A percentile compares a stretch with the other conserved stretches of the same genome.
Evolutionary conservation across 2,329 filamentous ascomycete genomes (phyloP).

Genomic region (Exophiala viscosa): DNA sequence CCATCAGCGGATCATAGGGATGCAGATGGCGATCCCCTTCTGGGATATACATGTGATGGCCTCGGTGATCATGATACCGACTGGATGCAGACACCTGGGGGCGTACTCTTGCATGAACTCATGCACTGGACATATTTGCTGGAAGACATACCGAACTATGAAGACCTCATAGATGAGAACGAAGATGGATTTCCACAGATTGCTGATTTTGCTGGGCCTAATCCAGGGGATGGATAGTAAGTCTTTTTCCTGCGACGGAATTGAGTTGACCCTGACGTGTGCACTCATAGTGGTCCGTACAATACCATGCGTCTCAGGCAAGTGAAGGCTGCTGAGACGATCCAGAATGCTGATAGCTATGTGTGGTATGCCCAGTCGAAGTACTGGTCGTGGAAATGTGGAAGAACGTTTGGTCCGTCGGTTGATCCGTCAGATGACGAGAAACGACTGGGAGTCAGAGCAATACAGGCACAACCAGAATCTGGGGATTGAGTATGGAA

Average conservation of each 20-base stretch:
- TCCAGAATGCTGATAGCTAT: conserved; percentile 8
- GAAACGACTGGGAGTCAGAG: background rate
- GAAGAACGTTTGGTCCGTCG: background rate
- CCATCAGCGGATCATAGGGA: background rate
- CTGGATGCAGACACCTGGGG: conserved; percentile 7
- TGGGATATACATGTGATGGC: conserved; percentile 6
- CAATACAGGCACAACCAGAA: background rate
- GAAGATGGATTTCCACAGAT: conserved; percentile 4
- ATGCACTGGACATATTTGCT: conserved; percentile 11
- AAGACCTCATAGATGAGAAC: conserved; percentile 2
- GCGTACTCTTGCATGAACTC: conserved; percentile 9
- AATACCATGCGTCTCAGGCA: background rate
- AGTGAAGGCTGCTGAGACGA: background rate
- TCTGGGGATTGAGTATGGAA: background rate
- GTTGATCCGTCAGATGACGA: background rate
- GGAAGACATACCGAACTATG: conserved; percentile 1
- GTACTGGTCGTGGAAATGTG: conserved; percentile 8
- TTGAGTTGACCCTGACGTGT: background rate
- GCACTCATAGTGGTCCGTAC: background rate
- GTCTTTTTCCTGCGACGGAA: background rate
- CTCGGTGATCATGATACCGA: conserved; percentile 9
- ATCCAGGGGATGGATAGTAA: background rate
- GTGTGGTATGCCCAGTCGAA: conserved; percentile 3
- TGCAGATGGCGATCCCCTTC: background rate
- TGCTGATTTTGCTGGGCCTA: background rate